Percentiles rank a stretch among this genome's conserved stretches.
These are phyloP conservation scores for Yamadazyma kanchanaburiensis DNA, from an alignment of 1,139 yeast genomes.

Conservation along the genomic window DNA sequence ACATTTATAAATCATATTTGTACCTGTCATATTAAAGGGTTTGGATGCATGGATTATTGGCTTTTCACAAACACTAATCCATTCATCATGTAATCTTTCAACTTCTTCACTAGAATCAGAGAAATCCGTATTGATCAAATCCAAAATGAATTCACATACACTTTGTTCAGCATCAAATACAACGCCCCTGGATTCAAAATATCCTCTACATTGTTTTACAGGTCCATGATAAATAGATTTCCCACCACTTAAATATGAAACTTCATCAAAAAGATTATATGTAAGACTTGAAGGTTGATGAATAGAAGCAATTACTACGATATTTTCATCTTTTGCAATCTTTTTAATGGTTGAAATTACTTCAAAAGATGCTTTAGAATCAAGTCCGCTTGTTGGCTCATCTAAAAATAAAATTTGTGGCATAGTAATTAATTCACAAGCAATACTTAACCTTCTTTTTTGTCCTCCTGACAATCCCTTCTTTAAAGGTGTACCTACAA, in stretches of 20 bases:
- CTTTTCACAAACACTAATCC: constrained; percentile 2
- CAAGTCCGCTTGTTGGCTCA: constrained; percentile 93
- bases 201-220: constrained; percentile 11
- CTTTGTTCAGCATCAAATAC: constrained; percentile 17
- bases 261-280: constrained; percentile 27
- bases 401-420: constrained; percentile 49
- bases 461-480: constrained; percentile 24
- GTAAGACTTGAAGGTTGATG: constrained; percentile 37
- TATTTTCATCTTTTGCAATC: constrained; percentile 21
- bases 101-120: constrained; percentile 5
- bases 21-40: too few relatives aligned
- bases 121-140: constrained; percentile 31
- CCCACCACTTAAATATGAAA: constrained; percentile 33
- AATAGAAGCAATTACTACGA: constrained; percentile 31
- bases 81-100: constrained; percentile 4
- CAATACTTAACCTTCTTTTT: constrained; percentile 24
- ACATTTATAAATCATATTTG: too few relatives aligned
- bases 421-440: constrained; percentile 21
- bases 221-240: constrained; percentile 16
- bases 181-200: constrained; percentile 17
- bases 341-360: constrained; percentile 22
- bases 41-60: neutral
- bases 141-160: constrained; percentile 32
- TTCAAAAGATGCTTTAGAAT: constrained; percentile 44
- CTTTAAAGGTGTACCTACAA: constrained; percentile 20